phyloP scores from a whole-genome alignment of 805 yeast species.

The Lachancea thermotolerans region DNA sequence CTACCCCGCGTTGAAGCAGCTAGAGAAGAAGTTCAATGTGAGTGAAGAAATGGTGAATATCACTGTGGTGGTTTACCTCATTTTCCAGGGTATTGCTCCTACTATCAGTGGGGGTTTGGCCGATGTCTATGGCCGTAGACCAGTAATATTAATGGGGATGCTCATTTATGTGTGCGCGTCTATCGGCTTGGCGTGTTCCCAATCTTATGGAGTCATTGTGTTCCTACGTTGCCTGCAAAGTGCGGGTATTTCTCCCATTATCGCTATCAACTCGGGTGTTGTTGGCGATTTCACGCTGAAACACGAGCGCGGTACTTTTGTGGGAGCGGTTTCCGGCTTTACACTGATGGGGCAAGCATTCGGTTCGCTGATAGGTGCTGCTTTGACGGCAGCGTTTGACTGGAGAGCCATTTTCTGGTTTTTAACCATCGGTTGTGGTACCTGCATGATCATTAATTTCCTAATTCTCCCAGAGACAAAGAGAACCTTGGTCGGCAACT shows the following conservation, averaged over 20 bases:
- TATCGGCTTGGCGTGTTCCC: conserved; percentile 56
- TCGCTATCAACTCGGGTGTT: conserved; percentile 61
- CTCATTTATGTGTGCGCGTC: conserved; percentile 51
- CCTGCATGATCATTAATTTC: conserved; percentile 31
- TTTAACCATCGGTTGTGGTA: conserved; percentile 55
- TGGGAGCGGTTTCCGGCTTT: conserved; percentile 59
- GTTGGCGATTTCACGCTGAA: conserved; percentile 66
- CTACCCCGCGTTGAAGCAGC: conserved; percentile 65
- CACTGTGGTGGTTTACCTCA: conserved; percentile 66
- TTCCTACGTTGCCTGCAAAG: conserved; percentile 67
- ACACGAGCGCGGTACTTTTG: conserved; percentile 59
- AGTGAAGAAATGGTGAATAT: conserved; percentile 53
- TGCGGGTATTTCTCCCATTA: conserved; percentile 63
- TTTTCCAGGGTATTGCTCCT: conserved; percentile 73
- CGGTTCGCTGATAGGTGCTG: conserved; percentile 59
- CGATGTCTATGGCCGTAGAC: conserved; percentile 66
- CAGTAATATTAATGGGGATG: conserved; percentile 52
- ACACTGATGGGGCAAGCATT: conserved; percentile 68
- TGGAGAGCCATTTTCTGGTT: conserved; percentile 83
- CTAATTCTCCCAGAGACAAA: conserved; percentile 65
- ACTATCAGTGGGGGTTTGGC: conserved; percentile 59
- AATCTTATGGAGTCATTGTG: conserved; percentile 52
- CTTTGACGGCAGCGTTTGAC: conserved; percentile 37
- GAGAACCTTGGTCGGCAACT: conserved; percentile 65
- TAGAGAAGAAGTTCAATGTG: conserved; percentile 49